Base-by-base conservation (phyloP, 495 filamentous ascomycete genomes). In the Glutinoglossum americanum region DNA sequence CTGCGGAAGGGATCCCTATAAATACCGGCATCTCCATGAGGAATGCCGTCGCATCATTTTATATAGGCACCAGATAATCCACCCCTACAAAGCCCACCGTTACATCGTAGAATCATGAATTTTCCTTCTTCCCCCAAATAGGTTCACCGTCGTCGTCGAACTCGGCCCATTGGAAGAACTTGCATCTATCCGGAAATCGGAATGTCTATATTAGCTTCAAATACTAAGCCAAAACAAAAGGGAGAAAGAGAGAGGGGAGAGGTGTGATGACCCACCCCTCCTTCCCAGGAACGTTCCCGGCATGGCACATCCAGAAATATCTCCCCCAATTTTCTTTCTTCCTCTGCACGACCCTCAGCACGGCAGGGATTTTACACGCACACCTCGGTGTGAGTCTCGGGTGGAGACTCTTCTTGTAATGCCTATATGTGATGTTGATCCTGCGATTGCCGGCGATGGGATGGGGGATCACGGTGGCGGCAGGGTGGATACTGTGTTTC, bases 301-400 rank as follows among this genome's bases (percentile, higher is more conserved):
- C 80, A 69, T 89, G 80, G 60, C 92, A 98, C 81, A 85, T 87
- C 90, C 90, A 98, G 73, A 94, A 90, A 66, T 95, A 96, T 56
- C 76, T 74, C 0, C 88, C 88, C 53, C 76, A 71, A 56, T 80
- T 89, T 61, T 83, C 80, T 41, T 76, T 80, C 65, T 82, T 86
- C 57, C 75, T 79, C 67, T 87, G 84, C 37, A 87, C 84, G 59
- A 87, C 89, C 27, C 87, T 73, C 60, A 98, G 70, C 15, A 94
- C 80, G 1, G 79, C 72, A 8, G 85, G 79, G 39, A 86, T 70
- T 0, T 75, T 74, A 63, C 89, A 94, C 49, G 73, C 74, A 64
- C 81, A 84, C 26, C 69, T 66, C 3, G 74, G 76, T 0, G 70
- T 75, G 59, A 73, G 64, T 26, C 58, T 78, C 1, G 92, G 89